phyloP scores from a whole-genome alignment of 768 basidiomycete genomes.

The Panus rudis region DNA sequence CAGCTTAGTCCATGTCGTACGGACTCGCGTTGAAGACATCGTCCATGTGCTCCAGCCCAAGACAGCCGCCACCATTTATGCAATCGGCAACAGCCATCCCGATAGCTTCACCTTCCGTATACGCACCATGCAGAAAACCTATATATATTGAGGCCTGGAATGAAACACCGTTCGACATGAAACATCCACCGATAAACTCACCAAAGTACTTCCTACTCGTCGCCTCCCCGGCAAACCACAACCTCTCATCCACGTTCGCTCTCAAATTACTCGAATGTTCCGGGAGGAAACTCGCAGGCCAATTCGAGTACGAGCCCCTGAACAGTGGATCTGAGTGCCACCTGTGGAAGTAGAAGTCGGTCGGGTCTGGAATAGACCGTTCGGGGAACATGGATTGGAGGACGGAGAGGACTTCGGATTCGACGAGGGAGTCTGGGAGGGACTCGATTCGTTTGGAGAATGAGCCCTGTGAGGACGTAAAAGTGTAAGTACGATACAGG shows the following conservation, averaged over 20 bases:
- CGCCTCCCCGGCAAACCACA: constrained; percentile 64
- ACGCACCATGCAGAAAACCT: constrained; percentile 57
- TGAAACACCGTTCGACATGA: no score
- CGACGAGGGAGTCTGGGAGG: constrained; percentile 38
- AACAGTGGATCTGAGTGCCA: constrained; percentile 49
- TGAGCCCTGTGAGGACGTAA: constrained; percentile 39
- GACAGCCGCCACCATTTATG: constrained; percentile 23
- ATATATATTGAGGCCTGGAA: not conserved
- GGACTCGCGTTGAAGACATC: constrained; percentile 27
- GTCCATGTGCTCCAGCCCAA: constrained; percentile 20
- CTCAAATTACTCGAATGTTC: constrained; percentile 48
- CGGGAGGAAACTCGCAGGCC: constrained; percentile 55
- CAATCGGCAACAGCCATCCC: constrained; percentile 37
- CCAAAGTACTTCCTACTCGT: constrained; percentile 54
- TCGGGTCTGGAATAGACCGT: constrained; percentile 45
- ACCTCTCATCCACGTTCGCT: constrained; percentile 39
- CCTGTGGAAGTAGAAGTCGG: constrained; percentile 45
- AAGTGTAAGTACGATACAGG: not conserved
- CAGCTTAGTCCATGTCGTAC: no score
- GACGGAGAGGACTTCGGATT: constrained; percentile 48
- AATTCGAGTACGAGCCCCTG: constrained; percentile 62
- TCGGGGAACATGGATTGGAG: constrained; percentile 56
- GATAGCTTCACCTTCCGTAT: constrained; percentile 42
- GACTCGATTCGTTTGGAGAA: constrained; percentile 53
- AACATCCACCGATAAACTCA: constrained; percentile 20